Conservation (phyloP, 352 stramenopile species). For the Achlya hypogyna region DNA sequence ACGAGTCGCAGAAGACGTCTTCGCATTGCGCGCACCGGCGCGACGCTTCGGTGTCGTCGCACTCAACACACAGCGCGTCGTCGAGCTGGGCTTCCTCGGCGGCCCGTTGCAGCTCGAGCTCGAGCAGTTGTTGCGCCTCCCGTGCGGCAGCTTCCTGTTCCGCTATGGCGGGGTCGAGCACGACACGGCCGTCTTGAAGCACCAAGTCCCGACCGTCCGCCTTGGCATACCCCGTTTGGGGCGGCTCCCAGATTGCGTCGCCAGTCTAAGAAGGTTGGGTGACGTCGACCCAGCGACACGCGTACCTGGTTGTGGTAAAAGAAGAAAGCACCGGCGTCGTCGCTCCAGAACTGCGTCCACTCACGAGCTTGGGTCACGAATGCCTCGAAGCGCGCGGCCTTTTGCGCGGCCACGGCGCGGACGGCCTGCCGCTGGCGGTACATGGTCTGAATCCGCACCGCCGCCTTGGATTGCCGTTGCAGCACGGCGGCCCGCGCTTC, state of each 20-base stretch:
- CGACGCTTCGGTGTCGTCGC: constrained; percentile 59
- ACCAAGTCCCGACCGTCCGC: constrained; percentile 45
- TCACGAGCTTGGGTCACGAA: constrained; percentile 38
- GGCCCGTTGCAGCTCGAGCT: constrained; percentile 7
- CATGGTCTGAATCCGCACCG: constrained; percentile 58
- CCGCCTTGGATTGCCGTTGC: constrained; percentile 35
- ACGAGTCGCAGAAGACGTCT: constrained; percentile 68
- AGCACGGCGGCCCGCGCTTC: constrained; percentile 53
- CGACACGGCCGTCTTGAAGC: constrained; percentile 55
- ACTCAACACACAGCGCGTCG: constrained; percentile 65
- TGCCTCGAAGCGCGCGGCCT: constrained; percentile 26
- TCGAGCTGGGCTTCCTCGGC: constrained; percentile 38
- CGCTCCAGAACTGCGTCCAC: constrained; percentile 73
- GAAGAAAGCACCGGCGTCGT: constrained; percentile 61
- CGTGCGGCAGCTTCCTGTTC: not conserved
- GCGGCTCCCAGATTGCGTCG: constrained; percentile 58
- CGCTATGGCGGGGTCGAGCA: constrained; percentile 40
- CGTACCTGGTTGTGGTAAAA: constrained; percentile 61
- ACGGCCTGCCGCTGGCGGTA: constrained; percentile 41
- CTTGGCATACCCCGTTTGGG: constrained; percentile 60
- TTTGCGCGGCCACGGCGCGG: constrained; percentile 23
- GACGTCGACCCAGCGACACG: not conserved
- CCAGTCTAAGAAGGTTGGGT: too few species aligned
- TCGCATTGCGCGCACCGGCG: constrained; percentile 62
- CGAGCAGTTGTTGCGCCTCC: not conserved